Base-by-base conservation (phyloP, 169 alveolate genomes). In the Babesia ovis region DNA sequence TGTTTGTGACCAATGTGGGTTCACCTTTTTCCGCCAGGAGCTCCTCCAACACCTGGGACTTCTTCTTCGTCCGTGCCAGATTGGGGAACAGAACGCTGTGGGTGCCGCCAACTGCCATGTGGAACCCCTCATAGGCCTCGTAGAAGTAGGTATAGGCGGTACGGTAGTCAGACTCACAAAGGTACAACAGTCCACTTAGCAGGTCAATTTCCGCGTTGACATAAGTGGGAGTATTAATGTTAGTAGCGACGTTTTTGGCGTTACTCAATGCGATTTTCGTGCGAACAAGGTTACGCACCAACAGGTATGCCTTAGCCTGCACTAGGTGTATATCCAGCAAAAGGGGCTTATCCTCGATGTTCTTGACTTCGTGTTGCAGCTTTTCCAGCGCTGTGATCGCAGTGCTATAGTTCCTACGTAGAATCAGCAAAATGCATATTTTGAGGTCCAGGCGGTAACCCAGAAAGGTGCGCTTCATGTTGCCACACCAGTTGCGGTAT, bases 121-220 rank as follows among this genome's bases (percentile, higher is more conserved):
- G 95, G 75, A 91, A 94, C 4, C 96, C 98, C 75, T 97, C 99
- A 77, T 94, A 96, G 32, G 97, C 94, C 84, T 97, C 99, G 77
- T 89, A 97, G 89, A 97, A 92, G 79, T 97, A 97, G 20, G 98
- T 95, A 80, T 93, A 97, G 8, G 98, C 97, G 37, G 98, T 94
- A 57, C 91, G 89, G 82, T 93, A 97, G 83, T 97, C 99, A 70
- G 85, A 87, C 57, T 91, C 95, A 48, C 89, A 82, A 31, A 90
- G 86, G 45, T 73, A 89, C 43, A 91, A 48, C 37, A 91, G 73
- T 6, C 95, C 95, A 16, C 97, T 92, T 75, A 92, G 92, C 67
- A 96, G 86, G 77, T 97, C 99, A 35, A 97, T 94, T 66, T 97
- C 98, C 53, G 98, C 98, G 75, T 94, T 94, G 41, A 96, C 90